Evolutionary conservation across 2,329 filamentous ascomycete genomes (phyloP).

Genomic region (Aureobasidium sp.): DNA sequence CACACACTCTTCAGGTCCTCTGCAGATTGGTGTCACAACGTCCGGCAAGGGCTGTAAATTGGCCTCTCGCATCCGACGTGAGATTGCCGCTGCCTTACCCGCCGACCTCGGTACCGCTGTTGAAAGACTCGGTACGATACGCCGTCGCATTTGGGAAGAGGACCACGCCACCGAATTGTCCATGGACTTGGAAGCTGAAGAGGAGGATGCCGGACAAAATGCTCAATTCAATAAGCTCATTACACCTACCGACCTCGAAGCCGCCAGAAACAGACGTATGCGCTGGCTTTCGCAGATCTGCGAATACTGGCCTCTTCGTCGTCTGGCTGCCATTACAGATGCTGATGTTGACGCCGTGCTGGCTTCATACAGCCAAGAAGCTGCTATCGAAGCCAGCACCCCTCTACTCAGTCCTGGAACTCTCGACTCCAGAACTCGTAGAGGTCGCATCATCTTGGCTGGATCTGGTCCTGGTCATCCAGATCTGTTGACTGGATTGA

Average conservation of each 20-base stretch:
- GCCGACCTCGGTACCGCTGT: slow-evolving; percentile 68
- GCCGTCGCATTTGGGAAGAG: slow-evolving; percentile 66
- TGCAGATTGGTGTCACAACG: slow-evolving; percentile 93
- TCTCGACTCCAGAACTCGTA: slow-evolving; percentile 28
- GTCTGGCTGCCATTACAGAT: slow-evolving; percentile 72
- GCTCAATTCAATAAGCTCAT: slow-evolving; percentile 81
- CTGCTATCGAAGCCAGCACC: slow-evolving; percentile 25
- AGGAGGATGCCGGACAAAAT: slow-evolving; percentile 62
- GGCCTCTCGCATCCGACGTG: slow-evolving; percentile 77
- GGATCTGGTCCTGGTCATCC: slow-evolving; percentile 91
- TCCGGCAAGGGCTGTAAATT: slow-evolving; percentile 93
- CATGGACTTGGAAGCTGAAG: slow-evolving; percentile 35
- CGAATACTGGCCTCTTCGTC: slow-evolving; percentile 92
- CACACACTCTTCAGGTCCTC: slow-evolving; percentile 79
- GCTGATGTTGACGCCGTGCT: slow-evolving; percentile 71
- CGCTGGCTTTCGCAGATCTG: slow-evolving; percentile 94
- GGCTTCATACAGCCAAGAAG: slow-evolving; percentile 51
- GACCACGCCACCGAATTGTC: slow-evolving; percentile 52
- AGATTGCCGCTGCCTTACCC: slow-evolving; percentile 76
- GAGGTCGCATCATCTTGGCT: slow-evolving; percentile 75
- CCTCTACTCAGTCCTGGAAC: slow-evolving; percentile 23
- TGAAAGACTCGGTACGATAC: slow-evolving; percentile 64
- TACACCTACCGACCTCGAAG: slow-evolving; percentile 63
- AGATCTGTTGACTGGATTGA: slow-evolving; percentile 78
- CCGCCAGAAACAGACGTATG: slow-evolving; percentile 72